These are phyloP conservation scores for Macadamia tetraphylla DNA, from an alignment of 164 flowering plant genomes.

Conservation along the genomic window DNA sequence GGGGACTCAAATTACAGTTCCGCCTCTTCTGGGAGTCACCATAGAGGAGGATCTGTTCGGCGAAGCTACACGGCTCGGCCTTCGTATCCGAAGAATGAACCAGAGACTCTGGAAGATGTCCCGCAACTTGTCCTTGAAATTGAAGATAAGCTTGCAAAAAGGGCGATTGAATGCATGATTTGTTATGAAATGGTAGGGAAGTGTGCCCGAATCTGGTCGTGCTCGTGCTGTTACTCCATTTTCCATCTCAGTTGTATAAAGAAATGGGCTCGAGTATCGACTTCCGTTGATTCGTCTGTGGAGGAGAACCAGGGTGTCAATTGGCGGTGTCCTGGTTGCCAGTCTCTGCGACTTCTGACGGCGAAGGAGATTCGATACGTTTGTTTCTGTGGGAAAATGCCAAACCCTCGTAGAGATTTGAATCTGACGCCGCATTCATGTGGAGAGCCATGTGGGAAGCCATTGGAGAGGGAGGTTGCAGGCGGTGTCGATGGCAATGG, in stretches of 20 bases:
- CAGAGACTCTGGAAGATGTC: conserved; percentile 20
- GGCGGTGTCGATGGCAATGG: conserved; percentile 5
- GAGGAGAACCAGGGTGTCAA: conserved; percentile 78
- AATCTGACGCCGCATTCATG: conserved; percentile 95
- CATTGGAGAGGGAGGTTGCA: conserved; percentile 42
- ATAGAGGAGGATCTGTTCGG: conserved; percentile 21
- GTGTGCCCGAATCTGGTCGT: conserved; percentile 87
- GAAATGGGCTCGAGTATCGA: conserved; percentile 97
- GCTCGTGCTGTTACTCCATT: conserved; percentile 83
- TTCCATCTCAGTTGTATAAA: conserved; percentile 79
- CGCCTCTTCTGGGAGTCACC: conserved; percentile 12
- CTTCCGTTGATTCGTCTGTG: conserved; percentile 61
- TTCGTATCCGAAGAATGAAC: conserved; percentile 15
- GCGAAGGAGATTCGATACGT: conserved; percentile 70
- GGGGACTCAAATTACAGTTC: conserved; percentile 13
- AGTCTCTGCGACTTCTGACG: conserved; percentile 64
- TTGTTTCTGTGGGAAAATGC: conserved; percentile 85
- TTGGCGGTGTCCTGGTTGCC: conserved; percentile 99
- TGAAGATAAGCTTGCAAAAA: conserved; percentile 73
- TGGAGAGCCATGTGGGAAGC: conserved; percentile 91
- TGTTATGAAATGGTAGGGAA: conserved; percentile 92
- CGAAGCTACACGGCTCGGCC: conserved; percentile 20
- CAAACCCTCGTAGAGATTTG: conserved; percentile 77
- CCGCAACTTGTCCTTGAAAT: conserved; percentile 93
- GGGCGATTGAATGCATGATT: conserved; percentile 88